phyloP scores from a whole-genome alignment of 2,329 filamentous ascomycete genomes.

The Colletotrichum endophyticum region DNA sequence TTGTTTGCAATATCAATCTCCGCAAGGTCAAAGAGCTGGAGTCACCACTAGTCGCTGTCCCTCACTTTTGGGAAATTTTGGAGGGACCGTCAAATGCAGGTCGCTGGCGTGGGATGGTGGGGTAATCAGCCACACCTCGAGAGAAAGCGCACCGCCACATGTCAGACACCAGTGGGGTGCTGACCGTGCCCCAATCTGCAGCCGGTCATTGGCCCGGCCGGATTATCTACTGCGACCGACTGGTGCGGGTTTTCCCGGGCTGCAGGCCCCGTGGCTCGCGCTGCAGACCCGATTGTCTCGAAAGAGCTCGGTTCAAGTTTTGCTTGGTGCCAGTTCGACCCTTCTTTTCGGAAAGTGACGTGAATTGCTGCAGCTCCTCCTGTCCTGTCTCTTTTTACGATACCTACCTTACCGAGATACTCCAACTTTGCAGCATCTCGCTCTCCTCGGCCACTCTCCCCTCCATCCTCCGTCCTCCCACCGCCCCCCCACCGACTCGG shows the following conservation, averaged over 20 bases:
- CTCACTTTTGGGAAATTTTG: slow-evolving; percentile 14
- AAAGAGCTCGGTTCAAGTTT: slow-evolving; percentile 23
- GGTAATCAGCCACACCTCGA: slow-evolving; percentile 12
- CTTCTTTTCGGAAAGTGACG: slow-evolving; percentile 23
- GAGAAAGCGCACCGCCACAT: neutral
- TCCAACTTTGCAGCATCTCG: neutral
- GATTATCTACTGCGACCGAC: neutral
- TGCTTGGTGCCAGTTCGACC: slow-evolving; percentile 18
- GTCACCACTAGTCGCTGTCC: neutral
- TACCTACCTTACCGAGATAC: neutral
- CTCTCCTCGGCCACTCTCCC: neutral
- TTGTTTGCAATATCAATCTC: neutral
- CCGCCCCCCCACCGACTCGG: neutral
- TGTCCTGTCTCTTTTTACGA: neutral
- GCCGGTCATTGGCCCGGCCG: slow-evolving; percentile 1
- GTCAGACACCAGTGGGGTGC: neutral
- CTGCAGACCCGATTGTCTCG: slow-evolving; percentile 22
- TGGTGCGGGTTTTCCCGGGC: slow-evolving; percentile 24
- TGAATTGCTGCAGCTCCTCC: slow-evolving; percentile 17
- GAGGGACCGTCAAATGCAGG: slow-evolving; percentile 4
- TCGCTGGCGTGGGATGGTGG: neutral
- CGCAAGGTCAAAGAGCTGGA: neutral
- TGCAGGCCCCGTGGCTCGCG: slow-evolving; percentile 15
- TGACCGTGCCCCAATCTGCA: neutral
- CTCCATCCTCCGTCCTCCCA: neutral